Base-by-base conservation (phyloP, 495 filamentous ascomycete species). In the Pyronema domesticum region DNA sequence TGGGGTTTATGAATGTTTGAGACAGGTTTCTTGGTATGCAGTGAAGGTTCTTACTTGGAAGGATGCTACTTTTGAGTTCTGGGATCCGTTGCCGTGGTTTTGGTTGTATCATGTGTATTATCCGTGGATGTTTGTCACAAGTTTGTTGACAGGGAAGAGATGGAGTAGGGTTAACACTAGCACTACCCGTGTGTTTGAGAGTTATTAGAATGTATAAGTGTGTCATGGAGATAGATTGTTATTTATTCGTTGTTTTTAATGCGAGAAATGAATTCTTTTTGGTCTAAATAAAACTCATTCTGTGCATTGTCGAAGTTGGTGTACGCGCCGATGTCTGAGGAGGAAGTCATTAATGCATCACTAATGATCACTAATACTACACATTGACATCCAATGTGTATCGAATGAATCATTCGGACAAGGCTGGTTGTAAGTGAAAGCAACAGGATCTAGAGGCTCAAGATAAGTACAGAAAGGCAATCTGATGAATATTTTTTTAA, bases 151-250 rank as follows among this genome's bases (percentile, higher is more conserved):
- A 8, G 66, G 71, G 42, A 69, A 53, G 55, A 68, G 60, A 48
- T 81, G 78, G 78, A 78, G 71, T 54, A 66, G 76, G 58, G 56
- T 78, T 37, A 79, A 81, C 67, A 75, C 79, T 8, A 74, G 74
- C 48, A 81, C 79, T 17, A 70, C 68, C 36, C 75, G 77, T 60
- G 67, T 80, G 59, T 80, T 80, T 61, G 64, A 57, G 37, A 57
- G 52, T 39, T 34, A 23, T 46, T 54, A 46, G 52, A 30, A 11
- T 13, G 47, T 30, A 30, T 30, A 43, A 43, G 39, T 43, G 6
- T 43, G 13, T 43, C 6, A 17, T 43, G 39, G 13, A 2, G 13
- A 43, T 43, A 6, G 13, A 43, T 6, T 2, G 39, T 2, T 17
- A 43, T 17, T 43, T 6, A 30, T 30, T 1, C 5, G 5, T 30